Evolutionary conservation across 768 basidiomycete species (phyloP), one percentile per base, ranked within the genome.

Genomic region (Gelatoporia subvermispora): DNA sequence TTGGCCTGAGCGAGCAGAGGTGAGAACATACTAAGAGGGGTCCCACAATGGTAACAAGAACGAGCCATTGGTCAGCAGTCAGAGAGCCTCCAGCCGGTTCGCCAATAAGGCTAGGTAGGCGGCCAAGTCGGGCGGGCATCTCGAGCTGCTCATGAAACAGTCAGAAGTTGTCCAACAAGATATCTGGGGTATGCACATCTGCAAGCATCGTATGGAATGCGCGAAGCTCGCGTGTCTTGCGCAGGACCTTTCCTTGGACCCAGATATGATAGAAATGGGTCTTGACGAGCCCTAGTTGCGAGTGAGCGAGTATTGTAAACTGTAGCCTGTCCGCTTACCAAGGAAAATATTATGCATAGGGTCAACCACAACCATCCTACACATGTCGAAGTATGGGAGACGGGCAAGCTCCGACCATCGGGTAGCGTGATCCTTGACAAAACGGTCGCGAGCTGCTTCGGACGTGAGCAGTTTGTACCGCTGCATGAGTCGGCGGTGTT

Each of bases 1-100:
- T n/a, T n/a, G n/a, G n/a, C 13, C 28, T 7, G 28, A 31, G 13
- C 28, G 28, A 31, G 5, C 7, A 31, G 13, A 8, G 35, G 20
- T 13, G 28, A 16, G 31, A 36, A 57, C 63, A 31, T 50, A 68
- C 65, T 0, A 57, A 51, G 1, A 68, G 47, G 0, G 69, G 68
- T 0, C 60, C 62, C 20, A 66, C 54, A 16, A 68, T 54, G 0
- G 59, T 65, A 0, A 58, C 56, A 2, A 66, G 51, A 10, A 67
- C 34, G 0, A 62, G 51, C 71, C 68, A 53, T 22, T 53, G 48
- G n/a, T 53, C 49, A 1, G 52, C 48, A 5, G 52, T 53, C 1
- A 53, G 21, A 3, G 52, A 53, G 0, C 52, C 52, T 0, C 52
- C 52, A 4, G 52, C 45, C 2, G 52, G 52, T 9, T 49, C 48